Base-by-base conservation (phyloP, 257 asterid species). In the Jacaranda copaia region DNA sequence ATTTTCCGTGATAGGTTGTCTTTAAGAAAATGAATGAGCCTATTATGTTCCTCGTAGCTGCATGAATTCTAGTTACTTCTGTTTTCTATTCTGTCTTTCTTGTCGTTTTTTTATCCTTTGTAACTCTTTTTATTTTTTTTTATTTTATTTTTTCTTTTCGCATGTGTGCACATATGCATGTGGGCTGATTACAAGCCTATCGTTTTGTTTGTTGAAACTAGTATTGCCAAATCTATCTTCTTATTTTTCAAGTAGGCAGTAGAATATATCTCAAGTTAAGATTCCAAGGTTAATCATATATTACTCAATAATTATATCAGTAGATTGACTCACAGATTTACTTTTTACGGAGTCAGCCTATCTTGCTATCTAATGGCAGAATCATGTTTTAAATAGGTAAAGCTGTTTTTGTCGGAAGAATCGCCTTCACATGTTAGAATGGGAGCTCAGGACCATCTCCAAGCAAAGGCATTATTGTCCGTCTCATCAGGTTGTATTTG, bases 391-490 rank as follows among this genome's bases (percentile, higher is more conserved):
- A 71, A 15, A 76, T 61, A 90, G 96, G 89, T 90, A 43, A 86
- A 77, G 79, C 85, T 86, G n/a, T 90, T 88, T 70, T 61, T 82
- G 56, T 83, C 90, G 3, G 94, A 88, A 79, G 94, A 92, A 35
- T 78, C 88, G 46, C 94, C 93, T 82, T 82, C 91, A 68, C 85
- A 81, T 82, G 91, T 88, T 68, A 91, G 89, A 38, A 36, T 68
- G 46, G 86, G 82, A 58, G 74, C 86, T 60, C 91, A 85, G 78
- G 91, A 87, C 77, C 90, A 85, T 77, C 89, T 85, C 69, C 96
- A 87, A 79, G 86, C 78, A 18, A 89, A 82, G 87, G 40, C 82
- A 75, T 72, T 76, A 38, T 77, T 89, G 84, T 74, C 85, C 36
- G 81, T 65, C 15, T 80, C 66, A 35, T 79, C 84, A 61, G 74